Evolutionary conservation across 306 rosid species (phyloP).

Genomic region (Styphnolobium japonicum): DNA sequence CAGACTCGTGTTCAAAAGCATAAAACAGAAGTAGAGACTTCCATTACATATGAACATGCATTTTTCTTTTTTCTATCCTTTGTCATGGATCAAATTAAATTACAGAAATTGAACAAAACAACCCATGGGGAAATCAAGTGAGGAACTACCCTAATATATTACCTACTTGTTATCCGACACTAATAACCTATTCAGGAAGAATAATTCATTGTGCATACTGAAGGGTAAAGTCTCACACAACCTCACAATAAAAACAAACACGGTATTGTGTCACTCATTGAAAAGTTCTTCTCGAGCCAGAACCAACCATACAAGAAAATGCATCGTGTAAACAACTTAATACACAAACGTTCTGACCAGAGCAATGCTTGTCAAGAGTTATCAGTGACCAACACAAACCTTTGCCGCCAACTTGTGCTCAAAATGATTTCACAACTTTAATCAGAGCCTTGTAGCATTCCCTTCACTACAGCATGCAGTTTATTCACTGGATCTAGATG

Average conservation of each 20-base stretch:
- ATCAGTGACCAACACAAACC: conserved; percentile 48
- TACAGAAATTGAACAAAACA: conserved; percentile 61
- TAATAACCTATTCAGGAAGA: conserved; percentile 66
- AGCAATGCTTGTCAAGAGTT: conserved; percentile 45
- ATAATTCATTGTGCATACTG: conserved; percentile 57
- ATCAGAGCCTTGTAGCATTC: conserved; percentile 25
- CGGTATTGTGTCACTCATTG: conserved; percentile 48
- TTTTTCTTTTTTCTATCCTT: conserved; percentile 11
- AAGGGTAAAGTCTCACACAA: conserved; percentile 65
- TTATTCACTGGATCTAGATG: conserved; percentile 44
- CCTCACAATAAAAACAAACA: conserved; percentile 65
- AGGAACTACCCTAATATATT: conserved; percentile 54
- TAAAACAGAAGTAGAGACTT: conserved; percentile 32
- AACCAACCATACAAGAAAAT: conserved; percentile 48
- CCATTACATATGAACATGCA: conserved; percentile 63
- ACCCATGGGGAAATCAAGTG: conserved; percentile 48
- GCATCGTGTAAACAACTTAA: conserved; percentile 38
- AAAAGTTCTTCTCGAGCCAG: conserved; percentile 56
- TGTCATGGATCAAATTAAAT: conserved; percentile 48
- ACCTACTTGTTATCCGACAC: conserved; percentile 67
- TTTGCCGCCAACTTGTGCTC: conserved; percentile 40
- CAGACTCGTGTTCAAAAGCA: conserved; percentile 30
- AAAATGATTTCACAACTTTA: conserved; percentile 34
- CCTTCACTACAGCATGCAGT: conserved; percentile 34
- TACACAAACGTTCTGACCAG: conserved; percentile 45